Evolutionary conservation across 352 stramenopile species (phyloP), one percentile per base, ranked within the genome.

Genomic region (Globisporangium yorkense): DNA sequence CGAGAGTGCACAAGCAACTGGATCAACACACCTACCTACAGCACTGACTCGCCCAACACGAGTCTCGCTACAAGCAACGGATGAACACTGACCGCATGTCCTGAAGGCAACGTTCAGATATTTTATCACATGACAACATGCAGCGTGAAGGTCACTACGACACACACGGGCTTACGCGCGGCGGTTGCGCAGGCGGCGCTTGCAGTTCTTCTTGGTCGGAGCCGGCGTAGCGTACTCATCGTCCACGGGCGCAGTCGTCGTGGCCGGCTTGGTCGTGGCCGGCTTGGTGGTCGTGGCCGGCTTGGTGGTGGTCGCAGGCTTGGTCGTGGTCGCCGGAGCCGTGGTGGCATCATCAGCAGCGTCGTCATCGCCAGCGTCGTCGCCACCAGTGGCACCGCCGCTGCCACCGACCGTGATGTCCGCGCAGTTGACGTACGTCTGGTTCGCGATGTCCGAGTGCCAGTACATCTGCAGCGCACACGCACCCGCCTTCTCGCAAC

Each of bases 391-490:
- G 3, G 47, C 24, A 6, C 8, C 47, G 8, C 47, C 47, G 31
- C 53, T 44, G 20, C 33, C 46, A 3, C 27, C 16, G 35, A 61
- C 15, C 27, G 37, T 54, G 33, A 61, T 55, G 29, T 61, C 55
- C 6, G 55, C 41, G n/a, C 55, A 61, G 8, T 24, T 61, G 21
- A 29, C 16, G 46, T 61, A 61, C 55, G 46, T 61, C 39, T 61
- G 55, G 46, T 45, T 58, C 18, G 53, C 53, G 9, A 58, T 39
- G 41, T 58, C 55, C 46, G 44, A 52, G 44, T 61, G 44, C 44
- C 44, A 61, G 44, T 61, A 54, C 20, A 61, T 40, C 39, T 61
- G 55, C 27, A 61, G 45, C n/a, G 55, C 55, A 47, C 55, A 61
- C 3, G 27, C 55, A 35, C 55, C 55, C 8, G 44, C 46, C 31